Base-by-base conservation (phyloP, 169 alveolate species). In the Plasmodium relictum region DNA sequence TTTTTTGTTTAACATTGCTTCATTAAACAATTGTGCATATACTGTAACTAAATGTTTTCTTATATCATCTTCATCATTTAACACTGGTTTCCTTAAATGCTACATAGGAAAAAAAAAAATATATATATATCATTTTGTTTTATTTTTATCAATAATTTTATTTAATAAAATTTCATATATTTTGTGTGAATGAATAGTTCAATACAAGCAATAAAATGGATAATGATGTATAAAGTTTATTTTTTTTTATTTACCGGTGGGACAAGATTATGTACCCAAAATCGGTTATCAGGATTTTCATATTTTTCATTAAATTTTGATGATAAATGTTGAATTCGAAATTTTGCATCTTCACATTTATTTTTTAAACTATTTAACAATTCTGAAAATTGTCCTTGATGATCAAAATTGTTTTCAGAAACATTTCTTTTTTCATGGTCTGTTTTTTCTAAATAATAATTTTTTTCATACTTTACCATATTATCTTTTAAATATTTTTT, bases 281-380 rank as follows among this genome's bases (percentile, higher is more conserved):
- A 78, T 6, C 78, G 76, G 59, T 52, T 63, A 45, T 78, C 89
- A 20, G 89, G 89, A 41, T 78, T 78, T 58, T 78, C 89, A 37
- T 78, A 78, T 44, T 78, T 78, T 5, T 62, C 8, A 22, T 66
- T 58, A 37, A 78, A 78, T 54, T 54, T 45, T 16, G 78, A 78
- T 0, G 69, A 58, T 41, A 78, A 44, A 24, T 39, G 52, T 58
- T 78, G 62, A 22, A 61, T 69, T 56, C 50, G 62, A 70, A 78
- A 78, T 41, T 42, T 78, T n/a, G 89, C 89, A 56, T 78, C 78
- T 0, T 48, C 89, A 14, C 89, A 78, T 22, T 78, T 78, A 14
- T 78, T 78, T 24, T 78, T 78, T 16, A 78, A 56, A 41, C 89
- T 78, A 3, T 42, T 63, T 39, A 78, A 59, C 14, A 78, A 42